Base-by-base conservation (phyloP, 2,329 filamentous ascomycete species). In the Colletotrichum eremochloae region DNA sequence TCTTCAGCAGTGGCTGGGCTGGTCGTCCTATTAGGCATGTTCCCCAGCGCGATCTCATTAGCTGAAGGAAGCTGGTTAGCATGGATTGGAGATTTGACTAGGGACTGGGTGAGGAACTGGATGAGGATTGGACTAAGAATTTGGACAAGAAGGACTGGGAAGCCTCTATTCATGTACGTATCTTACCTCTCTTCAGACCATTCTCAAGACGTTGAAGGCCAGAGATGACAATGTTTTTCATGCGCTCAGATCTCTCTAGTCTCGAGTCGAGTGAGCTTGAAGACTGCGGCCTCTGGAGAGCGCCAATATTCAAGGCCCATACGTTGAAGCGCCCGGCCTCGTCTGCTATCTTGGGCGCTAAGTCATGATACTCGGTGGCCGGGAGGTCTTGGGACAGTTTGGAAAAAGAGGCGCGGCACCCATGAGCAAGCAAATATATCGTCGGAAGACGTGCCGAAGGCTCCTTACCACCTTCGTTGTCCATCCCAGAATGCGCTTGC, bases 291-390 rank as follows among this genome's bases (percentile, higher is more conserved):
- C 24, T 31, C 46, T 48, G 40, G 6, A 68, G 20, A 29, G 58
- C 66, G 29, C 50, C 66, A 14, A 68, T 46, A 9, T 68, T 68
- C 14, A 24, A 50, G 1, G 58, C 66, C 66, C 66, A 68, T 48
- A 68, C 40, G 7, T 42, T 68, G 57, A 63, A 63, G 18, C 66
- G 61, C 5, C 38, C 66, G 8, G 42, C 36, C 58, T 68, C 58
- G 15, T 68, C 66, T 14, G 44, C 15, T n/a, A 15, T 36, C 3
- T 53, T 6, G n/a, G 44, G 24, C 20, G 50, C 66, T 15, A 68
- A 5, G 3, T 2, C 58, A 6, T 29, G 58, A 18, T 57, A 68
- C 1, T 20, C 18, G 14, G 58, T 55, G 1, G 20, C 8, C 1
- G n/a, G 33, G 31, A 33, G 20, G 18, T 29, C 18, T 15, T 63